A percentile compares a stretch with the other conserved stretches of the same genome.
Conservation (phyloP, 2,329 filamentous ascomycete species). For the Fusarium sulawesiense region DNA sequence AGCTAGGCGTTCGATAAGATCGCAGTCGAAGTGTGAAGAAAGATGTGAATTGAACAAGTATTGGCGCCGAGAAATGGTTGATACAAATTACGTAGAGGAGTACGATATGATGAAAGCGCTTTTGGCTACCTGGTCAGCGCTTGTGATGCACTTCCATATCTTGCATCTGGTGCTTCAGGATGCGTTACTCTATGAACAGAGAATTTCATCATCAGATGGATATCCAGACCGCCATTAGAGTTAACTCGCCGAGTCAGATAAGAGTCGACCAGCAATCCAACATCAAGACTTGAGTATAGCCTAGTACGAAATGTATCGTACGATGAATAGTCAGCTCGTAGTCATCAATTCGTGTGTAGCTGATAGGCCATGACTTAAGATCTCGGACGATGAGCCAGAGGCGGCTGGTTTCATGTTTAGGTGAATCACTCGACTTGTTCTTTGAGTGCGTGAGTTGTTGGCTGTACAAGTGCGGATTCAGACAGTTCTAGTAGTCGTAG, state of each 20-base stretch:
- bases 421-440: conserved; percentile 37
- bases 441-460: conserved; percentile 17
- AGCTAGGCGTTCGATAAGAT: background rate
- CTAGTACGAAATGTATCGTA: background rate
- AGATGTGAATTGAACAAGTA: conserved; percentile 1
- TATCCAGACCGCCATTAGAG: conserved; percentile 23
- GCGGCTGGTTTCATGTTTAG: conserved; percentile 46
- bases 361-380: background rate
- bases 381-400: conserved; percentile 36
- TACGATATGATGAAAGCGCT: background rate
- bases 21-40: conserved; percentile 7
- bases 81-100: background rate
- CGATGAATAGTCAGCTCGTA: conserved; percentile 18
- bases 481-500: conserved; percentile 17
- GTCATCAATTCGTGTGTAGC: conserved; percentile 12
- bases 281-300: conserved; percentile 10
- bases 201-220: conserved; percentile 6
- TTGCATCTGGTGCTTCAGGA: background rate
- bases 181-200: background rate
- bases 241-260: conserved; percentile 13
- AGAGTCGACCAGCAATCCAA: conserved; percentile 2
- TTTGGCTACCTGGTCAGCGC: conserved; percentile 13
- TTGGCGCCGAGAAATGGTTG: background rate
- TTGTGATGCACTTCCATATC: background rate
- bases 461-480: conserved; percentile 21